phyloP scores from a whole-genome alignment of 495 filamentous ascomycete species.

The Venustampulla echinocandica region DNA sequence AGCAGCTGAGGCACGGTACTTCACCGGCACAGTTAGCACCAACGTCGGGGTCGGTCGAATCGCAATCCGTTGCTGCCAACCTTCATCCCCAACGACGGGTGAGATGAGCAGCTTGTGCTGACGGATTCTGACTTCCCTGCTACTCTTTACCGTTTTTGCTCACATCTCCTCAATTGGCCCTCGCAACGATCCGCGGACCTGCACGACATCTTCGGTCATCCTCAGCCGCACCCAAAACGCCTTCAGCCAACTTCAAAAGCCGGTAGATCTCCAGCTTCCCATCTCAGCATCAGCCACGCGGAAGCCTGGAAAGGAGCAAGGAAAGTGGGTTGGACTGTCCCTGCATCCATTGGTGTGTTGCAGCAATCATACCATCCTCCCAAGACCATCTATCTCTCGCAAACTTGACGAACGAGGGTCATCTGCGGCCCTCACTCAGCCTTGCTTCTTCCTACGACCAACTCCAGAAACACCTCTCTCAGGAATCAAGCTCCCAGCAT shows the following conservation, averaged over 20 bases:
- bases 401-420: background rate
- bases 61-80: no score
- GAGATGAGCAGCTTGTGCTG: no score
- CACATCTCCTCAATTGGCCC: background rate
- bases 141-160: background rate
- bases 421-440: background rate
- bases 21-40: no score
- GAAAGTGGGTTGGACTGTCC: background rate
- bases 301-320: no score
- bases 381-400: background rate
- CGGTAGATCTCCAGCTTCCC: no score
- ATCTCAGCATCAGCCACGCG: no score
- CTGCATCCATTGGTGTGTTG: background rate
- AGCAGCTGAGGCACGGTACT: no score
- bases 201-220: background rate
- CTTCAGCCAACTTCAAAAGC: no score
- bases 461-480: background rate
- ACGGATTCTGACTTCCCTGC: no score
- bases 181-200: background rate
- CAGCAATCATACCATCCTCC: background rate
- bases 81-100: no score
- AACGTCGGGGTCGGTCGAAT: no score
- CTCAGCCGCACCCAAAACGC: no score
- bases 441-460: background rate
- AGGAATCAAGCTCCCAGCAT: background rate